Conservation (phyloP, 257 asterid genomes). For the Paulownia fortunei region DNA sequence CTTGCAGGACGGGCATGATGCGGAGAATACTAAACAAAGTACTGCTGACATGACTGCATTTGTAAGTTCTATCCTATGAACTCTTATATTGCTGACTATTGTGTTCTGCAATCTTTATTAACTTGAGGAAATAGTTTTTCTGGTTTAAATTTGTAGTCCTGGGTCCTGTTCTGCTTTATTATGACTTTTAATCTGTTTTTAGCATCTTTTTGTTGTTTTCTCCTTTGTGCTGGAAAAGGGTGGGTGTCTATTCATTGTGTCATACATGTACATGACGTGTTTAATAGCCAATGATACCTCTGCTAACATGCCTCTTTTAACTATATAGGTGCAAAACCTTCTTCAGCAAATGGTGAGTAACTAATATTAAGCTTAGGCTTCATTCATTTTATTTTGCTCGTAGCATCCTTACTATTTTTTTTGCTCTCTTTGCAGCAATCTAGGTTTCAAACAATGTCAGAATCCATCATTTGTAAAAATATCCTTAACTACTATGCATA, state of each 20-base stretch:
- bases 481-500: constrained; percentile 48
- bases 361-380: neutral
- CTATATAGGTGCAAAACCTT: constrained; percentile 79
- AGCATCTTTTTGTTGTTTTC: neutral
- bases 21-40: constrained; percentile 65
- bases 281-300: constrained; percentile 2
- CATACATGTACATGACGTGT: neutral
- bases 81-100: neutral
- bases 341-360: constrained; percentile 84
- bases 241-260: neutral
- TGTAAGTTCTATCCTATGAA: constrained; percentile 48
- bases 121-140: neutral
- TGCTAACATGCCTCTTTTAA: constrained; percentile 33
- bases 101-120: neutral
- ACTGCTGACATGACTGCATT: constrained; percentile 89
- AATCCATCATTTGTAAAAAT: constrained; percentile 76
- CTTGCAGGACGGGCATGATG: constrained; percentile 81
- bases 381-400: neutral
- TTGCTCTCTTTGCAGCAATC: constrained; percentile 62
- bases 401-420: constrained; percentile 10
- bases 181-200: neutral
- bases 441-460: constrained; percentile 86
- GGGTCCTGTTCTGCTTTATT: neutral
- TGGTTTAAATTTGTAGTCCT: neutral
- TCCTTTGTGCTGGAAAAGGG: neutral